Percentiles rank a stretch among this genome's conserved stretches.
Conservation (phyloP, 192 early-diverging fungal genomes). For the Dimargaris xerosporica region DNA sequence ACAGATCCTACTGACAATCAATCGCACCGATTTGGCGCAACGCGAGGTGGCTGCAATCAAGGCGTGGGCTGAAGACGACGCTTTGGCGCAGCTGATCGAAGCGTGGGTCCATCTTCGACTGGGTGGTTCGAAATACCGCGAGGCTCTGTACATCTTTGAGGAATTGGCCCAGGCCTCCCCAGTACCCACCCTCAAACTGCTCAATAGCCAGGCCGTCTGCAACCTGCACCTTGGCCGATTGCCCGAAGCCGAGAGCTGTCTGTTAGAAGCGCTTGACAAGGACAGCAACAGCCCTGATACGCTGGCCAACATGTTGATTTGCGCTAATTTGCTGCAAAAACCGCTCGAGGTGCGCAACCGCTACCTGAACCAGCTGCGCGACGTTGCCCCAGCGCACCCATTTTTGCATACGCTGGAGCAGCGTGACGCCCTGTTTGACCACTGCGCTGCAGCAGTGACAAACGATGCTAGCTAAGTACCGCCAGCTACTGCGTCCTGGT, state of each 20-base stretch:
- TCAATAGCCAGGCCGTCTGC: conserved; percentile 66
- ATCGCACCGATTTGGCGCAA: conserved; percentile 74
- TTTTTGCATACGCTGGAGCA: conserved; percentile 59
- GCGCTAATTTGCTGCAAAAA: conserved; percentile 49
- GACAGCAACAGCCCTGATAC: conserved; percentile 63
- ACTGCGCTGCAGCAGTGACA: conserved; percentile 10
- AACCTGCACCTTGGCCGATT: conserved; percentile 65
- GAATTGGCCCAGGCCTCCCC: conserved; percentile 71
- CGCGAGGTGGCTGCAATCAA: conserved; percentile 61
- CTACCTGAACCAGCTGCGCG: conserved; percentile 57
- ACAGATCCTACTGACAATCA: conserved; percentile 59
- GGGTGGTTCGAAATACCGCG: conserved; percentile 66
- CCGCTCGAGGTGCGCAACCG: conserved; percentile 42
- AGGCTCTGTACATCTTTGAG: conserved; percentile 86
- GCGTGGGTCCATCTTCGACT: conserved; percentile 64
- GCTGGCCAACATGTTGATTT: conserved; percentile 74
- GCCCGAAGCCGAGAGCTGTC: conserved; percentile 63
- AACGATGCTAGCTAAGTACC: no score
- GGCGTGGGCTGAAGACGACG: conserved; percentile 88
- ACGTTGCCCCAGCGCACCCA: conserved; percentile 58
- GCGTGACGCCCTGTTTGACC: conserved; percentile 73
- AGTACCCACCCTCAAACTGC: conserved; percentile 53
- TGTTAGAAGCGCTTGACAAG: conserved; percentile 62
- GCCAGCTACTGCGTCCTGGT: no score
- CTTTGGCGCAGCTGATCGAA: conserved; percentile 83